Conservation (phyloP, 2,329 filamentous ascomycete species). For the Pseudocercospora vitis region DNA sequence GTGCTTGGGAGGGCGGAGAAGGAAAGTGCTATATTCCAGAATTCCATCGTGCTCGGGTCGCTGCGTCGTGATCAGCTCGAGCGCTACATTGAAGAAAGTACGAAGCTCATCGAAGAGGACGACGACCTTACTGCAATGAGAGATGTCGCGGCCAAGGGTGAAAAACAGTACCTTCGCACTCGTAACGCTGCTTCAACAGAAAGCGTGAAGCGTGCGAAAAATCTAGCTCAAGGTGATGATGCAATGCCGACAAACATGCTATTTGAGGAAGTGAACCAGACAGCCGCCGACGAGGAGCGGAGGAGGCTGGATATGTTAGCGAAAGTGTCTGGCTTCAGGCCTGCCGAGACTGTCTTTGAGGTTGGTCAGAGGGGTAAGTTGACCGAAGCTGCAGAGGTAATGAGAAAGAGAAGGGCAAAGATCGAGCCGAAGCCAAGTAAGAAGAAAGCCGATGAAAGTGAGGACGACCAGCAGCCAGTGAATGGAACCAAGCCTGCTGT, state of each 20-base stretch:
- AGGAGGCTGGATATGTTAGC: conserved; percentile 84
- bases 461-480: conserved; percentile 26
- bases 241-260: conserved; percentile 78
- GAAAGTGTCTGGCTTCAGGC: conserved; percentile 82
- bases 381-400: conserved; percentile 69
- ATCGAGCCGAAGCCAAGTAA: conserved; percentile 60
- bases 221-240: conserved; percentile 66
- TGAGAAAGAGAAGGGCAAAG: conserved; percentile 69
- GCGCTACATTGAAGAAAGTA: conserved; percentile 76
- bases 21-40: conserved; percentile 67
- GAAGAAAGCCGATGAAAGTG: conserved; percentile 42
- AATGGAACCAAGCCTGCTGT: conserved; percentile 41
- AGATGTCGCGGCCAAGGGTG: conserved; percentile 77
- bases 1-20: conserved; percentile 67
- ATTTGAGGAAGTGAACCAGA: conserved; percentile 61
- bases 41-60: conserved; percentile 80
- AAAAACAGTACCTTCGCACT: conserved; percentile 88
- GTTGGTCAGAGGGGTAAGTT: conserved; percentile 72
- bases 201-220: conserved; percentile 83
- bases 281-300: conserved; percentile 62
- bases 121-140: conserved; percentile 71
- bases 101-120: conserved; percentile 72
- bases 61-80: conserved; percentile 73
- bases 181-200: conserved; percentile 86
- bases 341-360: conserved; percentile 95